A percentile compares a stretch with the other conserved stretches of the same genome.
Conservation (phyloP, 2,329 filamentous ascomycete genomes). For the Hypoxylon rubiginosum region DNA sequence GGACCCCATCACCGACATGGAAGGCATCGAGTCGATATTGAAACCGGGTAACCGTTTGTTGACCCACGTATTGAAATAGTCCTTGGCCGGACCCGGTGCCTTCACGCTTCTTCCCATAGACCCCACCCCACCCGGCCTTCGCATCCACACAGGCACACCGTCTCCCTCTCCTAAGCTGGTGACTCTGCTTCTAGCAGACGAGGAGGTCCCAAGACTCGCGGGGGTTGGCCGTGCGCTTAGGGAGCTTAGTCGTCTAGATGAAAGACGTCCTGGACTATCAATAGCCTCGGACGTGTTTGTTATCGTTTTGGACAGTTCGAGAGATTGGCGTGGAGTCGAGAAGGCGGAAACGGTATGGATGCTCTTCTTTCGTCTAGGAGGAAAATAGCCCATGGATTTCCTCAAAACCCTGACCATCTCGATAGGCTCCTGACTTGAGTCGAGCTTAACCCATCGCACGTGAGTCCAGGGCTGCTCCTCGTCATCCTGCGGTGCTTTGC, state of each 20-base stretch:
- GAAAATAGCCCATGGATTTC: conserved; percentile 89
- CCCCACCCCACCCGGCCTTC: conserved; percentile 89
- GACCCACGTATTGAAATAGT: conserved; percentile 86
- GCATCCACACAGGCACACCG: conserved; percentile 71
- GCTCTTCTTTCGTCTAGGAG: conserved; percentile 90
- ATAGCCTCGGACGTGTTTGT: conserved; percentile 47
- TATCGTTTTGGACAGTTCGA: conserved; percentile 67
- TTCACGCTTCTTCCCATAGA: conserved; percentile 79
- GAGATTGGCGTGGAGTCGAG: conserved; percentile 76
- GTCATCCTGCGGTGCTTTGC: conserved; percentile 57
- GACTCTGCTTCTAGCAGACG: conserved; percentile 49
- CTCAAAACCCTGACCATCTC: conserved; percentile 89
- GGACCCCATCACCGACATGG: conserved; percentile 74
- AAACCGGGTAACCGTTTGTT: conserved; percentile 86
- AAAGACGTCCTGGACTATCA: conserved; percentile 50
- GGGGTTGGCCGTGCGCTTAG: conserved; percentile 45
- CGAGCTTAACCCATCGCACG: conserved; percentile 88
- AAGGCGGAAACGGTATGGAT: conserved; percentile 73
- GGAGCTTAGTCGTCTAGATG: conserved; percentile 51
- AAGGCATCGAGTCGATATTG: conserved; percentile 76
- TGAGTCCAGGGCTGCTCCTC: conserved; percentile 82
- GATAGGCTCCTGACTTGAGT: conserved; percentile 75
- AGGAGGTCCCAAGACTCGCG: conserved; percentile 47
- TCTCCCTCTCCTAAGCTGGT: conserved; percentile 50
- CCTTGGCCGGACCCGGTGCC: conserved; percentile 84